phyloP scores from a whole-genome alignment of 257 asterid species.

The Solanum pinnatisectum region DNA sequence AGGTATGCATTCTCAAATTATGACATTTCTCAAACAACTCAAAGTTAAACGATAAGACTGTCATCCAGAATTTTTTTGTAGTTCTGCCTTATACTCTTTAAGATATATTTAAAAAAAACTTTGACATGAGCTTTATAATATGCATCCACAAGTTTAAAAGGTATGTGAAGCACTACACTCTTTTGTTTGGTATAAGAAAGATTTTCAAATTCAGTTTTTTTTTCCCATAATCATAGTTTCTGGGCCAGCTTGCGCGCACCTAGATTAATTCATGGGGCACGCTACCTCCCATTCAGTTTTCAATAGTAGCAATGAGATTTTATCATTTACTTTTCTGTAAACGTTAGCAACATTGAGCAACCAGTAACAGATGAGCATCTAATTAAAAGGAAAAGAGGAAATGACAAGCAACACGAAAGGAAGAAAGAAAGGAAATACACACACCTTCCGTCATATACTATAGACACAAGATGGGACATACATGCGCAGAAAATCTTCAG shows the following conservation, averaged over 20 bases:
- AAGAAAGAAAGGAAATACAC: background rate
- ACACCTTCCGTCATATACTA: constrained; percentile 62
- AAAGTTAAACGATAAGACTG: background rate
- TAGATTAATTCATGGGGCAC: background rate
- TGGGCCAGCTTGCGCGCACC: background rate
- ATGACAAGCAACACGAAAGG: background rate
- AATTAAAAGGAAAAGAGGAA: background rate
- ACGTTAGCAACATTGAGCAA: background rate
- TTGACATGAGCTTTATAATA: background rate
- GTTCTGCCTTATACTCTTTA: background rate
- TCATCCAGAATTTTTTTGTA: background rate
- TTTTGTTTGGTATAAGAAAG: background rate
- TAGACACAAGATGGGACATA: constrained; percentile 37
- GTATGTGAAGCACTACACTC: background rate
- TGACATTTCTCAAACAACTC: background rate
- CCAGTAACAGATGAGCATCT: background rate
- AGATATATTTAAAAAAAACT: background rate
- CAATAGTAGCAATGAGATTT: background rate
- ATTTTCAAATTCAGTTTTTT: background rate
- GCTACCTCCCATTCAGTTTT: background rate
- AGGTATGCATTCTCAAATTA: background rate
- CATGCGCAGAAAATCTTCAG: constrained; percentile 51
- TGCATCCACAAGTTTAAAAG: background rate
- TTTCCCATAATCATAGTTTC: background rate
- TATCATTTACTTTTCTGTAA: background rate